Conservation (phyloP, 2,329 filamentous ascomycete genomes). For the Emergomyces orientalis region DNA sequence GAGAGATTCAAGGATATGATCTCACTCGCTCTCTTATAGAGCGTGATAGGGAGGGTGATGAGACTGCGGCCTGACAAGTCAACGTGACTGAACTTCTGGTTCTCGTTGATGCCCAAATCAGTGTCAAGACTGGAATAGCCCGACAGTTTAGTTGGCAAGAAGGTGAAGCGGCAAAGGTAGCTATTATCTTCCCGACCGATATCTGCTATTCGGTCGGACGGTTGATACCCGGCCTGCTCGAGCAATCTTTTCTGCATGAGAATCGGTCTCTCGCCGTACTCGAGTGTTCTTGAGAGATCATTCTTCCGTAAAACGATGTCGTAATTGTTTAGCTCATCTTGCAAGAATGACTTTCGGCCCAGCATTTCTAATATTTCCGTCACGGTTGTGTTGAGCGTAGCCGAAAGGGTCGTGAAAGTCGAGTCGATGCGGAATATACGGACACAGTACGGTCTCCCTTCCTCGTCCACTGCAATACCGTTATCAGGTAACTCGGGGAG, state of each 20-base stretch:
- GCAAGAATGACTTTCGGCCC: slow-evolving; percentile 86
- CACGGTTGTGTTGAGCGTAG: slow-evolving; percentile 73
- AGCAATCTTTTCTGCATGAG: slow-evolving; percentile 85
- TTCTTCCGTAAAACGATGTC: slow-evolving; percentile 93
- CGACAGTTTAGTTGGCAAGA: slow-evolving; percentile 79
- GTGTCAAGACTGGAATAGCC: slow-evolving; percentile 62
- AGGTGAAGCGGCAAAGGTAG: slow-evolving; percentile 92
- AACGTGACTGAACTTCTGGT: slow-evolving; percentile 88
- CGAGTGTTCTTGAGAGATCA: slow-evolving; percentile 73
- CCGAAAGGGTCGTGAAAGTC: slow-evolving; percentile 86
- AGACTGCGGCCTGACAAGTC: slow-evolving; percentile 84
- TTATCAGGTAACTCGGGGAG: slow-evolving; percentile 52
- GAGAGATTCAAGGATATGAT: slow-evolving; percentile 94
- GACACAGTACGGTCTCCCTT: slow-evolving; percentile 73
- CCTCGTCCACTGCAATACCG: slow-evolving; percentile 64
- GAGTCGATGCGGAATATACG: slow-evolving; percentile 89
- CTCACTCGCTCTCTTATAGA: slow-evolving; percentile 84
- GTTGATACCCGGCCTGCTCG: slow-evolving; percentile 83
- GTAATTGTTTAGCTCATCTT: slow-evolving; percentile 85
- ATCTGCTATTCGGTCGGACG: slow-evolving; percentile 80
- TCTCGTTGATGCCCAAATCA: slow-evolving; percentile 70
- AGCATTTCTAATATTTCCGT: slow-evolving; percentile 81
- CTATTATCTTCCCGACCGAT: slow-evolving; percentile 95
- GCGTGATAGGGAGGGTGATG: slow-evolving; percentile 84
- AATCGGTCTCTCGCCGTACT: slow-evolving; percentile 68